Evolutionary conservation across 495 filamentous ascomycete species (phyloP).

Genomic region (Talaromyces nanjingensis): DNA sequence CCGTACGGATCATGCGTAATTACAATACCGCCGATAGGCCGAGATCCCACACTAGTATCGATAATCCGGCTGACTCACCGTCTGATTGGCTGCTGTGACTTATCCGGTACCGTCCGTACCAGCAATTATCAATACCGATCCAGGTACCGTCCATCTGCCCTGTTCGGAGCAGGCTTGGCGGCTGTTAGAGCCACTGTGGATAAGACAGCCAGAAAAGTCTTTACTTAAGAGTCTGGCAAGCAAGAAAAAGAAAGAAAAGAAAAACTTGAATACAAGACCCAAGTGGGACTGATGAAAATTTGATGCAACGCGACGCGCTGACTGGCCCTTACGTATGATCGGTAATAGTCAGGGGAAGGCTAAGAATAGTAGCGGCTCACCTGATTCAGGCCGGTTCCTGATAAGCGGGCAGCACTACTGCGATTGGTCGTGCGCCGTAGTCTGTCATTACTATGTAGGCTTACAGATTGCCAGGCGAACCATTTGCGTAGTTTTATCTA

Average conservation of each 20-base stretch:
- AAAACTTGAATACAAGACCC: neutral
- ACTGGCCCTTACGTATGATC: neutral
- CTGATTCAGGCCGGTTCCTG: neutral
- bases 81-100: neutral
- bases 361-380: neutral
- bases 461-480: neutral
- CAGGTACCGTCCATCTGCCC: neutral
- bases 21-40: neutral
- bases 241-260: neutral
- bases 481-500: neutral
- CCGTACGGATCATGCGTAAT: neutral
- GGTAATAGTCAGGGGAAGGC: neutral
- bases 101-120: neutral
- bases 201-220: neutral
- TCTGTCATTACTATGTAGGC: neutral
- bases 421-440: neutral
- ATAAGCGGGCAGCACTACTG: neutral
- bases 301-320: neutral
- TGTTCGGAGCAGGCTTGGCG: neutral
- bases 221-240: neutral
- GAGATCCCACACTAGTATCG: neutral
- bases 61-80: neutral
- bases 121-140: neutral
- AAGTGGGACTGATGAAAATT: constrained; percentile 3
- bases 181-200: neutral